Base-by-base conservation (phyloP, 1,284 basidiomycete species). In the Neonothopanus nambi region DNA sequence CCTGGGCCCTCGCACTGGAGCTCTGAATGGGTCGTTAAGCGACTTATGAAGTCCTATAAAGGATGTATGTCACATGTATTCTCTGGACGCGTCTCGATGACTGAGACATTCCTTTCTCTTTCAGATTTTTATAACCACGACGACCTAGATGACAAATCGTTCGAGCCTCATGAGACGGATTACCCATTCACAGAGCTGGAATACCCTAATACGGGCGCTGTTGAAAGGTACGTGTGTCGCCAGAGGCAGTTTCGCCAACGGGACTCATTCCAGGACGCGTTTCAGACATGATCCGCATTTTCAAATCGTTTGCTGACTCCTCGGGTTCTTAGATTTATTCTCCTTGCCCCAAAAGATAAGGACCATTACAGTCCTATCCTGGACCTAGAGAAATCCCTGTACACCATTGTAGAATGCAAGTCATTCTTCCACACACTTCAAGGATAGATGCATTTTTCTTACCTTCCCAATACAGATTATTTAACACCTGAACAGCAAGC, bases 301-400 rank as follows among this genome's bases (percentile, higher is more conserved):
- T 9, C 30, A 33, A 33, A 33, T 35, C 18, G 52, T 37, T 40
- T 53, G 9, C 36, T 30, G 28, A 24, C 54, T 21, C 38, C 11
- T 53, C 50, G 52, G 44, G 50, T 11, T 24, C 57, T 35, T 46
- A 90, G 87, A 64, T 90, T 83, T 69, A 76, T 87, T 54, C 75
- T 91, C 52, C 77, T 89, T 43, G 80, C 76, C 40, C 89, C 89
- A 17, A 89, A 84, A 64, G 89, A 91, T 71, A 82, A 82, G 59
- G 87, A 91, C 61, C 87, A 89, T 62, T 91, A 90, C 65, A 86
- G 87, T 64, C 89, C 89, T 13, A 83, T 91, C 52, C 78, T 85
- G 74, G 85, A 86, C 61, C 71, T 91, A 30, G 84, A 88, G 68
- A 75, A 76, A 58, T 79, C 83, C 5, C 66, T 91, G 30, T 77